Percentiles rank a stretch among this genome's conserved stretches.
Evolutionary conservation across 306 rosid species (phyloP).

Genomic region (Arachis hypogaea): DNA sequence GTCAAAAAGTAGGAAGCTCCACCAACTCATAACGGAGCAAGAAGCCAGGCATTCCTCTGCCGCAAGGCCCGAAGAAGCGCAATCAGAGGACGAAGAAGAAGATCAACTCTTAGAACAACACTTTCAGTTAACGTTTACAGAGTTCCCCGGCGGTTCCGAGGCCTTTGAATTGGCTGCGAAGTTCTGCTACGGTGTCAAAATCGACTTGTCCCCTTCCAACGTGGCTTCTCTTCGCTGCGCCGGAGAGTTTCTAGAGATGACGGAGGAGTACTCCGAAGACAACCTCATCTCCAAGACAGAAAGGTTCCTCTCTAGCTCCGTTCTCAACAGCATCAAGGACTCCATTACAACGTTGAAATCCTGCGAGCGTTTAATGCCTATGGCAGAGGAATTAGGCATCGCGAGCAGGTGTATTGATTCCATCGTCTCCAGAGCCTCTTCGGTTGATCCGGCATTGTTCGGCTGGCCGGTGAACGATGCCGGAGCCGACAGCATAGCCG

Average conservation of each 20-base stretch:
- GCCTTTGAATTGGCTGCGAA: slow-evolving; percentile 88
- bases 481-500: slow-evolving; percentile 55
- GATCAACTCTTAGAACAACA: slow-evolving; percentile 73
- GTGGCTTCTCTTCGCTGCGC: slow-evolving; percentile 91
- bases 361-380: slow-evolving; percentile 70
- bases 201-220: slow-evolving; percentile 71
- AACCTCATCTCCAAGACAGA: slow-evolving; percentile 88
- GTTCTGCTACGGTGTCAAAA: slow-evolving; percentile 91
- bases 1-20: slow-evolving; percentile 81
- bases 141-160: slow-evolving; percentile 88
- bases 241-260: slow-evolving; percentile 91
- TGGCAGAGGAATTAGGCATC: slow-evolving; percentile 66
- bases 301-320: slow-evolving; percentile 63
- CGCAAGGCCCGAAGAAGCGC: slow-evolving; percentile 31
- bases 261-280: slow-evolving; percentile 84
- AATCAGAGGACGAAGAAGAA: slow-evolving; percentile 49
- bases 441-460: slow-evolving; percentile 75
- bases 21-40: slow-evolving; percentile 69
- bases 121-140: slow-evolving; percentile 59
- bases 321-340: slow-evolving; percentile 72
- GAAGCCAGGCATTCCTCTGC: slow-evolving; percentile 56
- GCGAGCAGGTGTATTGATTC: slow-evolving; percentile 71
- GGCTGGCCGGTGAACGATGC: slow-evolving; percentile 82
- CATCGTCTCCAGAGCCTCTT: slow-evolving; percentile 65
- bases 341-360: slow-evolving; percentile 75